Conservation (phyloP, 2,329 filamentous ascomycete genomes). For the Hymenoscyphus infarciens region DNA sequence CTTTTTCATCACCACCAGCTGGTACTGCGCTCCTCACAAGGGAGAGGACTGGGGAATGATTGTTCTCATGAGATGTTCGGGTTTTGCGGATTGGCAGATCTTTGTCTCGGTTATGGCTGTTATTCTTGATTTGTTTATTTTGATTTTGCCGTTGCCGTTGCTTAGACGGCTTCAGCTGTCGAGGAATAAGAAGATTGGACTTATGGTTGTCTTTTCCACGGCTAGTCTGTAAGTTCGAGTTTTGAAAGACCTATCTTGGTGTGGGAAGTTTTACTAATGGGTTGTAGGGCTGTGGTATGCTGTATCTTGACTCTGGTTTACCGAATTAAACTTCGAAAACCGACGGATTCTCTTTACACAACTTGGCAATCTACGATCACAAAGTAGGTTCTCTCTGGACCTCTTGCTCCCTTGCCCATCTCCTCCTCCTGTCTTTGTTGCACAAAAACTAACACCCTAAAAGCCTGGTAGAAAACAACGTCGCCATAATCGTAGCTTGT, state of each 20-base stretch:
- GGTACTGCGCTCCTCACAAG: slow-evolving; percentile 11
- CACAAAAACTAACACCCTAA: neutral
- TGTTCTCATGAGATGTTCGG: slow-evolving; percentile 2
- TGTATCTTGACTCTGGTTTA: slow-evolving; percentile 7
- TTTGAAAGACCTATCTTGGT: neutral
- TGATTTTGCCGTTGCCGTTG: slow-evolving; percentile 9
- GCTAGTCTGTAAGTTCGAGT: slow-evolving; percentile 35
- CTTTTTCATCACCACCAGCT: slow-evolving; percentile 3
- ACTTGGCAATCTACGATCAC: slow-evolving; percentile 10
- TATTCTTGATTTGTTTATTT: slow-evolving; percentile 13
- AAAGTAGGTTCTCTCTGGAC: neutral
- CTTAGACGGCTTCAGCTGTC: slow-evolving; percentile 6
- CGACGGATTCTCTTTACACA: neutral
- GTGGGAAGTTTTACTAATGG: neutral
- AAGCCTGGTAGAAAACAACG: slow-evolving; percentile 14
- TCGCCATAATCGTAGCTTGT: slow-evolving; percentile 15
- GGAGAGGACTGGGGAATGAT: slow-evolving; percentile 5
- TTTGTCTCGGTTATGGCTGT: slow-evolving; percentile 5
- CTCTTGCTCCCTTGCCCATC: neutral
- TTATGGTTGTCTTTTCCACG: slow-evolving; percentile 39
- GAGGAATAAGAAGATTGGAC: slow-evolving; percentile 44
- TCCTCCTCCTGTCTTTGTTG: no score
- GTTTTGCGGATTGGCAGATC: slow-evolving; percentile 9
- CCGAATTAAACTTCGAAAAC: slow-evolving; percentile 1
- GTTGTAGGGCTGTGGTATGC: slow-evolving; percentile 9